phyloP scores from a whole-genome alignment of 495 filamentous ascomycete genomes.

The Aspergillus nidulans region DNA sequence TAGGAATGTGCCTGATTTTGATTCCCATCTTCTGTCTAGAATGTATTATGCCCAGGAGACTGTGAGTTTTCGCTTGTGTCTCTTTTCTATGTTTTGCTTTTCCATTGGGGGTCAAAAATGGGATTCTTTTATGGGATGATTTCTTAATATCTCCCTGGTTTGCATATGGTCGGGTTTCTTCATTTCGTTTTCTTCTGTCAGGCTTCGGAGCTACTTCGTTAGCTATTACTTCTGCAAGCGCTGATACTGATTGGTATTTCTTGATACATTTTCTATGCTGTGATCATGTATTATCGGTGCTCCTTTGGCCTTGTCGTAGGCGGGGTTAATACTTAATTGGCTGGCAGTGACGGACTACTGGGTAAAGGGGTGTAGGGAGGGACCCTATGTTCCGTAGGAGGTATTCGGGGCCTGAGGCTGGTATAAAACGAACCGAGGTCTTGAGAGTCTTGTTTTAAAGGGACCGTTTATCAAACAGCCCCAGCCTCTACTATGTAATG shows the following conservation, averaged over 20 bases:
- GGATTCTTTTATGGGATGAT: not conserved
- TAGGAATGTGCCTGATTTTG: not conserved
- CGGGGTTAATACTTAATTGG: no score
- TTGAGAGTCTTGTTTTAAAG: no score
- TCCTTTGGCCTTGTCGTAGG: no score
- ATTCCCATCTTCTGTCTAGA: not conserved
- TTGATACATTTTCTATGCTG: not conserved
- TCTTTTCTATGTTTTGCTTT: not conserved
- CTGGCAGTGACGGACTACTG: no score
- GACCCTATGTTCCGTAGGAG: no score
- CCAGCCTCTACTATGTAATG: no score
- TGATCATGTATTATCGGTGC: no score
- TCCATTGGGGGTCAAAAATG: not conserved
- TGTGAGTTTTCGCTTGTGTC: not conserved
- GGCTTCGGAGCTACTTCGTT: not conserved
- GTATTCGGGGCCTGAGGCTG: no score
- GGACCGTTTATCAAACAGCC: no score
- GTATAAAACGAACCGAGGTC: no score
- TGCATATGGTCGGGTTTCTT: conserved; percentile 7
- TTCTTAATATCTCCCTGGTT: not conserved
- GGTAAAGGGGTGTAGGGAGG: no score
- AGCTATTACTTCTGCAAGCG: not conserved
- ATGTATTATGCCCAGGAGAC: not conserved
- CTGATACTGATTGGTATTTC: not conserved
- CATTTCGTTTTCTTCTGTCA: not conserved